Base-by-base conservation (phyloP, 164 flowering plant genomes). In the Nelumbo lutea region DNA sequence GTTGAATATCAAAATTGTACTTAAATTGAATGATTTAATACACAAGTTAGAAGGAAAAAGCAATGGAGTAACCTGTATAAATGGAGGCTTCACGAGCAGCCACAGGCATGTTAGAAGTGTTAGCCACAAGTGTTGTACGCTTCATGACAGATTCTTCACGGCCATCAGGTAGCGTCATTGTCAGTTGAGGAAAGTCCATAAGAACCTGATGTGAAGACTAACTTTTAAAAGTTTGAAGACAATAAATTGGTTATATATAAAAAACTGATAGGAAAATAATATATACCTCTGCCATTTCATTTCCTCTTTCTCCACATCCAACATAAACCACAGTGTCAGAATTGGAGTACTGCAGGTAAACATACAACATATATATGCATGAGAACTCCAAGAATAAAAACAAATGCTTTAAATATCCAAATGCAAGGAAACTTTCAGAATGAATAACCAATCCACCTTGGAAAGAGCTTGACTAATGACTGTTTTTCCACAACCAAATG, bases 101-200 rank as follows among this genome's bases (percentile, higher is more conserved):
- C 87, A 96, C 99, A 65, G 99, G 99, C 99, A 96, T 96, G 78
- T 96, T 96, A 61, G 99, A 96, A 68, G 99, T 96, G 81, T 96
- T 96, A 64, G 99, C 99, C 53, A 96, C 99, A 76, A 96, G 97
- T 59, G 99, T 96, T 27, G 99, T 96, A 41, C 99, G 97, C 83
- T 96, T 96, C 99, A 96, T 96, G 68, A 96, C 99, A 79, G 99
- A 96, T 81, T 96, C 99, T 83, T 96, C 99, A 79, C 99, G 96
- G 53, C 99, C 99, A 86, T 96, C 99, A 82, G 99, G 99, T 75
- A 96, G 79, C 68, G 99, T 96, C 99, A 96, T 96, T 63, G 99
- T 96, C 83, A 96, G 78, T 90, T 96, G 99, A 67, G 99, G 99
- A 73, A 96, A 96, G 79, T 96, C 99, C 97, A 96, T 96, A 74